These are phyloP conservation scores for Rickenella mellea DNA, from an alignment of 768 basidiomycete species.

Conservation along the genomic window DNA sequence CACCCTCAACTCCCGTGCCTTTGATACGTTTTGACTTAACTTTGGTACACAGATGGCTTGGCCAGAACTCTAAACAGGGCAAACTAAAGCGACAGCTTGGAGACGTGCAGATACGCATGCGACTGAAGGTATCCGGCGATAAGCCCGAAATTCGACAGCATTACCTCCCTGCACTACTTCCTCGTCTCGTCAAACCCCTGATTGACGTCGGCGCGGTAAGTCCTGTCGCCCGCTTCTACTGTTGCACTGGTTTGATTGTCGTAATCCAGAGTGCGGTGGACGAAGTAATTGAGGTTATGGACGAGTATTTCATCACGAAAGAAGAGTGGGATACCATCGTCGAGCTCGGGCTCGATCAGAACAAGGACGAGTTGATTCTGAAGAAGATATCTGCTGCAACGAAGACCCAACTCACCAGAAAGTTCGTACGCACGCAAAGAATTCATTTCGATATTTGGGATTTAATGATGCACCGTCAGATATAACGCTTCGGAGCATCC, in stretches of 20 bases:
- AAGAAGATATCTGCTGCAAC: conserved; percentile 79
- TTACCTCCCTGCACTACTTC: conserved; percentile 85
- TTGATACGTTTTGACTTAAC: not conserved
- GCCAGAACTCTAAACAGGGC: conserved; percentile 89
- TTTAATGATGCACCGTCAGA: conserved; percentile 27
- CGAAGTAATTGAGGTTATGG: conserved; percentile 81
- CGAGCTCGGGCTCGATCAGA: conserved; percentile 82
- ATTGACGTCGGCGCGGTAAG: conserved; percentile 65
- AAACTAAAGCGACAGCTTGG: conserved; percentile 74
- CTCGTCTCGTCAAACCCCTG: conserved; percentile 72
- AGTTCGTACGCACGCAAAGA: conserved; percentile 35
- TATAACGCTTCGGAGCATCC: conserved; percentile 90
- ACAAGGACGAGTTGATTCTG: conserved; percentile 61
- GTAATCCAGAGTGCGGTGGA: conserved; percentile 59
- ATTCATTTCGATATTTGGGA: not conserved
- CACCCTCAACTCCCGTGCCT: not conserved
- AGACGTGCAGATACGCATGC: conserved; percentile 94
- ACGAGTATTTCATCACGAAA: conserved; percentile 84
- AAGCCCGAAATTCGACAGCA: conserved; percentile 83
- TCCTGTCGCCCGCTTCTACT: conserved; percentile 12
- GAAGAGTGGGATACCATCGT: conserved; percentile 97
- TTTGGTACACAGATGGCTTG: conserved; percentile 67
- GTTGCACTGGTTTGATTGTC: conserved; percentile 3
- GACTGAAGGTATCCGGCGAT: conserved; percentile 86
- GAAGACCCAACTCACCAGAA: conserved; percentile 79